Base-by-base conservation (phyloP, 768 basidiomycete genomes). In the Termitomyces sp. region DNA sequence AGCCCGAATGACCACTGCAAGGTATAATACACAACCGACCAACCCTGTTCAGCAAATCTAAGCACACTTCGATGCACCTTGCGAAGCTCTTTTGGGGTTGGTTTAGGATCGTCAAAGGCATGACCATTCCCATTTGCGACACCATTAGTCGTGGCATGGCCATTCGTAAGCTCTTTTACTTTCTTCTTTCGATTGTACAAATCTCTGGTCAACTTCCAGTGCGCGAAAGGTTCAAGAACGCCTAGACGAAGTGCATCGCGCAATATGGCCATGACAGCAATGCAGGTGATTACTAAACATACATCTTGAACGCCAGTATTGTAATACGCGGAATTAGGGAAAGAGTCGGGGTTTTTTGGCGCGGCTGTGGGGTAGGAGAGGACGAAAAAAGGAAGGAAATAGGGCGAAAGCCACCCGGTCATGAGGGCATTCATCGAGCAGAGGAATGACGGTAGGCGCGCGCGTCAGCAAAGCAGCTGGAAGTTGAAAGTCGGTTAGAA, bases 41-140 rank as follows among this genome's bases (percentile, higher is more conserved):
- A 98, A 58, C 93, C 91, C 74, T 99, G 97, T 71, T 99, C 97
- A 3, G 93, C 92, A 69, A 98, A 98, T 66, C 97, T 80, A 48
- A 91, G 70, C 44, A 94, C 86, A 61, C 84, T 87, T 68, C 88
- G 79, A 60, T 88, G 83, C 59, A 91, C 76, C 64, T 78, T 81
- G 55, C 79, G 83, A 20, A 80, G 75, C 66, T 91, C 85, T 64
- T 77, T 82, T 50, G 70, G 53, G 36, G 66, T 63, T 20, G 63
- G 56, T 48, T 50, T 57, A 36, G 68, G 61, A 64, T 61, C 71
- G 59, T 49, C 57, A 43, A 59, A 61, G 18, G 28, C 33, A 49
- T 56, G 55, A n/a, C 66, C 69, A 55, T 74, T 63, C 14, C 74
- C 79, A 43, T 79, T 78, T 18, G 70, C 71, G 38, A 73, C 74